phyloP scores from a whole-genome alignment of 345 rosid species.

The Cochlearia excelsa region DNA sequence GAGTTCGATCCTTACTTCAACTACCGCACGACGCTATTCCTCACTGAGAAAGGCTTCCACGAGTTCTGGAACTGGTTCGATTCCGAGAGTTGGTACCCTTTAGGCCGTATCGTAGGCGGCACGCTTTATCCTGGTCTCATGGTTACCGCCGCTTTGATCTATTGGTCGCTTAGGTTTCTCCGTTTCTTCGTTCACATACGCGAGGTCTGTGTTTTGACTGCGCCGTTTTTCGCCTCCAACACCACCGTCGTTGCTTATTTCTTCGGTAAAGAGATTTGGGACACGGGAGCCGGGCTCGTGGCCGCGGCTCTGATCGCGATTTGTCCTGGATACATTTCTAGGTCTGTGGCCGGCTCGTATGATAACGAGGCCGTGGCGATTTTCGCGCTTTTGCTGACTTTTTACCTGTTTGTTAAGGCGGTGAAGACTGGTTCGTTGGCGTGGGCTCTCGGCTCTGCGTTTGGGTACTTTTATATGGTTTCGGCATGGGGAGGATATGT shows the following conservation, averaged over 20 bases:
- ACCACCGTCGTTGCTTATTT: constrained; percentile 92
- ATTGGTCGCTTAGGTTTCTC: constrained; percentile 66
- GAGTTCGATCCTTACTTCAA: constrained; percentile 98
- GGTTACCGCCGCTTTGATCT: constrained; percentile 83
- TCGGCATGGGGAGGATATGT: constrained; percentile 99
- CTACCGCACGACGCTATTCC: constrained; percentile 77
- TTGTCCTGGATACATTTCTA: constrained; percentile 92
- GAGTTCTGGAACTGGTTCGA: constrained; percentile 99
- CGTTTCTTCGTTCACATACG: constrained; percentile 90
- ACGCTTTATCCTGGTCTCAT: constrained; percentile 92
- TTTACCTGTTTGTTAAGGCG: constrained; percentile 85
- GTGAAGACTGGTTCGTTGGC: constrained; percentile 90
- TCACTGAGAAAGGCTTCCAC: constrained; percentile 82
- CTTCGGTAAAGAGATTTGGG: constrained; percentile 98
- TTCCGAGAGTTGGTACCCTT: constrained; percentile 97
- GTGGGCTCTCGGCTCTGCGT: constrained; percentile 90
- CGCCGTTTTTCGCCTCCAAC: constrained; percentile 94
- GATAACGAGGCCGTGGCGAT: constrained; percentile 96
- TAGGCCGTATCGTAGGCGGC: constrained; percentile 93
- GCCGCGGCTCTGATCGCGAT: constrained; percentile 89
- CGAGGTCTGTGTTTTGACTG: constrained; percentile 92
- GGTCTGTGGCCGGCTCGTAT: constrained; percentile 95
- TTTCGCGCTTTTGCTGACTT: constrained; percentile 81
- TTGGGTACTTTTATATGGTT: constrained; percentile 96
- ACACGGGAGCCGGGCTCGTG: constrained; percentile 87